These are phyloP conservation scores for Pleurotus platypus DNA, from an alignment of 768 basidiomycete species.

Conservation along the genomic window DNA sequence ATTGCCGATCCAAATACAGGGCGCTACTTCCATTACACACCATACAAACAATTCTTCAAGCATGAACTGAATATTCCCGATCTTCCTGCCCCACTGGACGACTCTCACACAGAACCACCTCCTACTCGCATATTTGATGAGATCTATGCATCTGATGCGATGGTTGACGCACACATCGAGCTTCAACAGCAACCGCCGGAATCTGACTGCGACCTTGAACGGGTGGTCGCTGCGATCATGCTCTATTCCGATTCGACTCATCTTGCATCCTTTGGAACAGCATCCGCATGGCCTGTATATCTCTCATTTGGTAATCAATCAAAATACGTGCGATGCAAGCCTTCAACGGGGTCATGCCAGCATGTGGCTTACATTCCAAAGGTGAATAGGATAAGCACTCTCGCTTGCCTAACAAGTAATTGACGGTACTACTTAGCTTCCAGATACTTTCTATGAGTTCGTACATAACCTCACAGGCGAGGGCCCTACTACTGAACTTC, in stretches of 20 bases:
- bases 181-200: constrained; percentile 5
- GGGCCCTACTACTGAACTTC: background rate
- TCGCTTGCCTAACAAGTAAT: too few relatives aligned
- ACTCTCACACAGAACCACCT: background rate
- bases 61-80: background rate
- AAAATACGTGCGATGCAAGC: constrained; percentile 25
- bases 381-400: background rate
- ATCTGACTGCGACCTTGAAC: constrained; percentile 11
- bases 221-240: constrained; percentile 16
- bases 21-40: constrained; percentile 15
- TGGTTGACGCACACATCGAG: constrained; percentile 7
- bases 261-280: constrained; percentile 23
- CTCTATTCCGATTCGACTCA: constrained; percentile 26
- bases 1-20: background rate
- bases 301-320: constrained; percentile 28
- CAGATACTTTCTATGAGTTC: constrained; percentile 9
- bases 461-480: background rate
- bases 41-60: constrained; percentile 16
- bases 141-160: constrained; percentile 14
- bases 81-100: background rate
- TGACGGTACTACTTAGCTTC: background rate
- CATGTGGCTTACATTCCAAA: constrained; percentile 29
- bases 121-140: constrained; percentile 13
- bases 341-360: constrained; percentile 15
- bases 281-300: constrained; percentile 31